Evolutionary conservation across 1,139 yeast species (phyloP).

Genomic region (Wickerhamomyces sp.): DNA sequence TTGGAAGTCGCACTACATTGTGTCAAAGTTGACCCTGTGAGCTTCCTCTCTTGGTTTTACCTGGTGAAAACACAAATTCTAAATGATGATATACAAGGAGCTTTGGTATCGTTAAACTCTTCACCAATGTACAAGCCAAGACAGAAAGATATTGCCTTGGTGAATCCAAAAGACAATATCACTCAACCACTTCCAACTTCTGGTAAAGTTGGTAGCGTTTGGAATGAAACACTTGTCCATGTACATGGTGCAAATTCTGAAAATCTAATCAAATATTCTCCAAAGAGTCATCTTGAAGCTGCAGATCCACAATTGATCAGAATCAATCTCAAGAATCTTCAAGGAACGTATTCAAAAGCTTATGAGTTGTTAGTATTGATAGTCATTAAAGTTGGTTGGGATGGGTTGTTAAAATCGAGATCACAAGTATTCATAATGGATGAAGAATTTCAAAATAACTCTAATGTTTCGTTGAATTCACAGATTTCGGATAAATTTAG

Average conservation of each 20-base stretch:
- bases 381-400: conserved; percentile 80
- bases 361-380: conserved; percentile 65
- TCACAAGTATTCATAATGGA: conserved; percentile 94
- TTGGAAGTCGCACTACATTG: conserved; percentile 68
- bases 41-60: conserved; percentile 76
- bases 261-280: conserved; percentile 34
- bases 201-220: conserved; percentile 49
- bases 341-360: conserved; percentile 75
- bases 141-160: conserved; percentile 49
- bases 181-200: conserved; percentile 75
- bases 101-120: conserved; percentile 78
- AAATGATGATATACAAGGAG: conserved; percentile 65
- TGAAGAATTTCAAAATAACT: conserved; percentile 55
- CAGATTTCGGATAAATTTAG: conserved; percentile 30
- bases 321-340: conserved; percentile 71
- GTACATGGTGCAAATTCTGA: conserved; percentile 57
- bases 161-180: conserved; percentile 65
- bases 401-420: conserved; percentile 69
- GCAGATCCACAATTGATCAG: conserved; percentile 66
- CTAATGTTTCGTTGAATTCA: conserved; percentile 11
- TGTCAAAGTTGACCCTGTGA: conserved; percentile 78
- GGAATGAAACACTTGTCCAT: conserved; percentile 41
- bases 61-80: conserved; percentile 70
- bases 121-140: conserved; percentile 82
- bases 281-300: conserved; percentile 36